Percentiles rank a stretch among this genome's conserved stretches.
These are phyloP conservation scores for Penicillium expansum DNA, from an alignment of 2,329 filamentous ascomycete genomes.

Conservation along the genomic window DNA sequence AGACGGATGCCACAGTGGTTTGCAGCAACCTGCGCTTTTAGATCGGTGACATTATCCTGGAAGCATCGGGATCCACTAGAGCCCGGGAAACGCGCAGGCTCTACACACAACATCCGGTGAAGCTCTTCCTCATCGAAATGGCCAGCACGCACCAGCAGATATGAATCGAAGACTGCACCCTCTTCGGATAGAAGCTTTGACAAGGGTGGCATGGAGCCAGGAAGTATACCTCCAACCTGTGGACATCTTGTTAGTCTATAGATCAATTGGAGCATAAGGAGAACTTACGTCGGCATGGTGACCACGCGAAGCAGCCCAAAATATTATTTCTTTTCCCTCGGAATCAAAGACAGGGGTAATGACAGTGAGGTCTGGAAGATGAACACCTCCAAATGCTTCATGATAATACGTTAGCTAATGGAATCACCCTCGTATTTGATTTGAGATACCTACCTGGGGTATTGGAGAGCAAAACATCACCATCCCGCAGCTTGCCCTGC, in stretches of 20 bases:
- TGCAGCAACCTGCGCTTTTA: slow-evolving; percentile 77
- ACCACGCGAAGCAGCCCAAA: slow-evolving; percentile 71
- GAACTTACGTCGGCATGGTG: slow-evolving; percentile 65
- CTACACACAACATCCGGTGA: slow-evolving; percentile 62
- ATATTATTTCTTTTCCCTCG: slow-evolving; percentile 67
- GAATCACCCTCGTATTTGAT: neutral
- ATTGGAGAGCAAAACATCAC: slow-evolving; percentile 74
- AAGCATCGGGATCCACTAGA: slow-evolving; percentile 73
- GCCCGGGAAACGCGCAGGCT: slow-evolving; percentile 67
- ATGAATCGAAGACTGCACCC: slow-evolving; percentile 54
- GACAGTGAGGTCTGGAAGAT: slow-evolving; percentile 73
- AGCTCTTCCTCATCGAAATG: slow-evolving; percentile 69
- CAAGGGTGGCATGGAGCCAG: slow-evolving; percentile 66
- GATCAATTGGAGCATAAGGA: neutral
- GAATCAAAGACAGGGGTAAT: slow-evolving; percentile 71
- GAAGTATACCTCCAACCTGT: slow-evolving; percentile 68
- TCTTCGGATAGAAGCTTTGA: slow-evolving; percentile 39
- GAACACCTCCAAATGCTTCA: slow-evolving; percentile 75
- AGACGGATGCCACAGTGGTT: slow-evolving; percentile 78
- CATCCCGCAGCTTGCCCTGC: slow-evolving; percentile 67
- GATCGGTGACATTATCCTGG: slow-evolving; percentile 74
- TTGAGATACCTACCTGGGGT: slow-evolving; percentile 56
- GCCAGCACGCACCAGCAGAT: slow-evolving; percentile 69
- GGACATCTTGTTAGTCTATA: neutral
- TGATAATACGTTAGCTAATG: slow-evolving; percentile 25